Evolutionary conservation across 2,329 filamentous ascomycete species (phyloP), one percentile per base, ranked within the genome.

Genomic region (Pseudocercospora fuligena): DNA sequence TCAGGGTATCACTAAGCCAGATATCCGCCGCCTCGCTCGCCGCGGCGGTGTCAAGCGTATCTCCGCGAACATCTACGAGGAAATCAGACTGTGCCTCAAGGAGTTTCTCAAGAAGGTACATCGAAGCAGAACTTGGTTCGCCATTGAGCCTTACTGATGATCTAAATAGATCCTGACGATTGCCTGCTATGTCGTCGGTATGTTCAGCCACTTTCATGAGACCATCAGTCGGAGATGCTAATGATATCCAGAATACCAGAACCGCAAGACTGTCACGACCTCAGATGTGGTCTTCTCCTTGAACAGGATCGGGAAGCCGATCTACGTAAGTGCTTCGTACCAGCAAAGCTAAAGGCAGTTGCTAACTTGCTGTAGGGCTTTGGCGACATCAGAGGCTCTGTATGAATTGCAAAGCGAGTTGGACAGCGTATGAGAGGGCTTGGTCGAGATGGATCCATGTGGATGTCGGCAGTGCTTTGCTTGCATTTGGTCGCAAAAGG

Each of bases 1-100:
- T 80, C 92, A 97, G 85, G 93, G 94, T 84, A 95, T 97, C 80
- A 97, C 93, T 78, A 97, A 97, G 90, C 64, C 63, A 1, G 69
- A 61, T 56, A 75, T 74, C 66, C 91, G 93, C 78, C 89, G 91
- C 51, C 80, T 94, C 0, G 92, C 92, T 1, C 87, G 92, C 5
- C 88, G 92, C 6, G 92, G 91, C 1, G 92, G 92, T 0, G 89
- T 94, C 0, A 93, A 93, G 76, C 83, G 91, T 0, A 92, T 94
- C 5, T 89, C 88, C 0, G 84, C 75, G 0, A 69, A 53, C 0
- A 88, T 93, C 2, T 94, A 94, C 73, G 82, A 88, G 0, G 88
- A 90, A 0, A 76, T 84, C 0, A 82, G 92, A 0, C 11, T 2
- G 0, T 86, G 81, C 0, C 59, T 94, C 0, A 87, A 83, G 31